phyloP scores from a whole-genome alignment of 371 early-diverging fungal species.

The Circinella umbellata region DNA sequence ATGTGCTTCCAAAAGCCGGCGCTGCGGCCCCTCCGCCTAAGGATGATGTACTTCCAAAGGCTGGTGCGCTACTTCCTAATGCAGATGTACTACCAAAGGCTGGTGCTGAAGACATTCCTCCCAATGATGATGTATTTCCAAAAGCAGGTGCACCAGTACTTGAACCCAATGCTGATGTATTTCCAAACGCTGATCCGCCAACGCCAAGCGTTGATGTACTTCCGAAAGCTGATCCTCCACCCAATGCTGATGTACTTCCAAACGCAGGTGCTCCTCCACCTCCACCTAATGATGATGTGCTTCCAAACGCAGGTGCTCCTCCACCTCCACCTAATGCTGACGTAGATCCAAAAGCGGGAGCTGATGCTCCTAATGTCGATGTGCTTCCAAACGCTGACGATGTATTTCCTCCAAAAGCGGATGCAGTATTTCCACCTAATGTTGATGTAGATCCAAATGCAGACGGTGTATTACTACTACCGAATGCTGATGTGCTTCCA shows the following conservation, averaged over 20 bases:
- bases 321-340: constrained; percentile 12
- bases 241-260: constrained; percentile 10
- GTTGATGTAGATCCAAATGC: constrained; percentile 11
- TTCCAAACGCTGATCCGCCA: constrained; percentile 28
- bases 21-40: constrained; percentile 16
- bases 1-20: constrained; percentile 29
- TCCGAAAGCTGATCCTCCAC: constrained; percentile 11
- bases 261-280: constrained; percentile 8
- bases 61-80: constrained; percentile 15
- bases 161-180: constrained; percentile 27
- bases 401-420: constrained; percentile 2
- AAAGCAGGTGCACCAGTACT: constrained; percentile 21
- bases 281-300: constrained; percentile 11
- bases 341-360: constrained; percentile 9
- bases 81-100: constrained; percentile 27
- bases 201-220: neutral
- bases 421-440: constrained; percentile 14
- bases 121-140: constrained; percentile 33
- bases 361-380: neutral
- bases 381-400: neutral
- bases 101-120: constrained; percentile 16
- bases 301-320: constrained; percentile 28
- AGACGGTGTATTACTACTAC: constrained; percentile 11
- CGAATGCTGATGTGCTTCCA: constrained; percentile 17
- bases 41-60: constrained; percentile 26